Base-by-base conservation (phyloP, 139 green algal species). In the Chlorella ohadii region DNA sequence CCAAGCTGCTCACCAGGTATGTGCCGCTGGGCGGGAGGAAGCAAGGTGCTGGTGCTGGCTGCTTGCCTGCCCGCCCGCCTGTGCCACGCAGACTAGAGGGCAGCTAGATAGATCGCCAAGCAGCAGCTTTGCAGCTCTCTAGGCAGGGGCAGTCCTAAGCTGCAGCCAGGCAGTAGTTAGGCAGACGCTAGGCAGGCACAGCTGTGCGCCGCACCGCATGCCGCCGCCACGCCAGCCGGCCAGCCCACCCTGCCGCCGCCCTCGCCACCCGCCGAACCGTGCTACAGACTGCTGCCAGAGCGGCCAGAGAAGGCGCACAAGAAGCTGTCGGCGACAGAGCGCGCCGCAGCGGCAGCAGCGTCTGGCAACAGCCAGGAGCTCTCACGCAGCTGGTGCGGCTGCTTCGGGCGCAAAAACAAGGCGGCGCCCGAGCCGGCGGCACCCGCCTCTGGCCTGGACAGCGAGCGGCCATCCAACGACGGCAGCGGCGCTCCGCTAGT, bases 1-100 rank as follows among this genome's bases (percentile, higher is more conserved):
- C 56, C 70, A 91, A 88, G 72, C 39, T 84, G 12, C 20, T 88
- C 36, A 65, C 77, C 23, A 84, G 59, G 81, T 81, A 57, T n/a
- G 81, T 51, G 27, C 15, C 0, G 66, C 5, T 5, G 4, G n/a
- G 4, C 16, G 67, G 33, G n/a, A n/a, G 68, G 4, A 15, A 22
- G 63, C 4, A 16, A 6, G 31, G 63, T 3, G 63, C 3, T 19
- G 28, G 6, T 28, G 25, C 1, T 66, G 63, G 33, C 7, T 73
- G 20, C 19, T 17, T 31, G 3, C 3, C 19, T 34, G 33, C 73
- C 19, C 51, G 3, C 15, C 20, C 0, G 36, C 36, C 39, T 36
- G 19, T 38, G 3, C 23, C 25, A 25, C 23, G 4, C 27, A 16
- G 4, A 5, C n/a, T 31, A 74, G 67, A 34, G 33, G 67, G 28